Evolutionary conservation across 1,284 basidiomycete genomes (phyloP).

Genomic region (Ceratobasidium sp.): DNA sequence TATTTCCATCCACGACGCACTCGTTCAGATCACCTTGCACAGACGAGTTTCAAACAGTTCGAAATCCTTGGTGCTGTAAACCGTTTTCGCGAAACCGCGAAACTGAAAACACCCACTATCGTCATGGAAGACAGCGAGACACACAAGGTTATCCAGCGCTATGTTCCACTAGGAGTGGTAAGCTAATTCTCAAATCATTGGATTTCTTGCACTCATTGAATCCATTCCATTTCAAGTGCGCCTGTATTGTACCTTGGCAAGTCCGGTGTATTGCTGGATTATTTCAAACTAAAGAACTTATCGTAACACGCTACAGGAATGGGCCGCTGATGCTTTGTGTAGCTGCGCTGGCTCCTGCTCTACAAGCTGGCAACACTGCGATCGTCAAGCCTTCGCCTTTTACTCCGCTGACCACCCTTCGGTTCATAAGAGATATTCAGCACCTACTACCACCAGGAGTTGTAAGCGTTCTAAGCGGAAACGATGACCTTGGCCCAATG

Average conservation of each 20-base stretch:
- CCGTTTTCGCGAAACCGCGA: conserved; percentile 19
- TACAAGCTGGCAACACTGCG: conserved; percentile 86
- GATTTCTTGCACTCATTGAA: too few species aligned
- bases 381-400: conserved; percentile 94
- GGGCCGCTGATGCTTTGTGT: conserved; percentile 2
- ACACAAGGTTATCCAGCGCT: conserved; percentile 1
- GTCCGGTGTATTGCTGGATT: neutral
- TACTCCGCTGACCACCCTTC: conserved; percentile 86
- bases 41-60: too few species aligned
- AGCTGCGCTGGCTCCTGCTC: conserved; percentile 90
- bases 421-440: conserved; percentile 54
- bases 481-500: conserved; percentile 82
- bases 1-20: too few species aligned
- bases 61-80: neutral
- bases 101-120: neutral
- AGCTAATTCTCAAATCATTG: conserved; percentile 1
- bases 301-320: conserved; percentile 18
- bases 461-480: conserved; percentile 88
- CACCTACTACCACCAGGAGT: conserved; percentile 88
- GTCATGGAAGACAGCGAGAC: conserved; percentile 17
- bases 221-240: neutral
- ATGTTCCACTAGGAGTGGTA: conserved; percentile 25
- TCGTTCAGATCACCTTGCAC: too few species aligned
- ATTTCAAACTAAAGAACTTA: neutral
- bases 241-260: conserved; percentile 11